Conservation (phyloP, 2,329 filamentous ascomycete species). For the Aspergillus eucalypticola region DNA sequence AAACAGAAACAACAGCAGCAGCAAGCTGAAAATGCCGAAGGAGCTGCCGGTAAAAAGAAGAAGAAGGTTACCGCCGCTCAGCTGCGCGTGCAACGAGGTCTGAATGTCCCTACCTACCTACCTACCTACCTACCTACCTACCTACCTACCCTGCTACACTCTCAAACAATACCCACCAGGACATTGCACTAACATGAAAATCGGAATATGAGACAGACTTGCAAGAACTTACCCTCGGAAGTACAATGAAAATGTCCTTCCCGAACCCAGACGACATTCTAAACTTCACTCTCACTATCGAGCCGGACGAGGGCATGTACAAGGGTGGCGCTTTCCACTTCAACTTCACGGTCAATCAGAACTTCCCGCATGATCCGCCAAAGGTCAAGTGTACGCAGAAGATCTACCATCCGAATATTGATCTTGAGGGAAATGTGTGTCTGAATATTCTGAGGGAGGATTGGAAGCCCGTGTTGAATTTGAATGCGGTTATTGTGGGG, state of each 20-base stretch:
- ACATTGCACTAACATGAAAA: neutral
- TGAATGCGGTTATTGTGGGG: conserved; percentile 95
- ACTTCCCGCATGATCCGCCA: conserved; percentile 94
- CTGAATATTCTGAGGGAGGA: conserved; percentile 96
- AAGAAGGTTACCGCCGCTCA: conserved; percentile 98
- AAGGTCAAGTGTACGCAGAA: conserved; percentile 97
- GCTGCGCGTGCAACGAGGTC: conserved; percentile 93
- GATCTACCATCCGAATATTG: conserved; percentile 99
- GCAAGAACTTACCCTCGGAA: conserved; percentile 52
- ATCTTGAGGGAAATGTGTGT: conserved; percentile 96
- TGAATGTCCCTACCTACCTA: conserved; percentile 14
- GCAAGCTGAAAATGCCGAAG: conserved; percentile 90
- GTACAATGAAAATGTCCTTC: conserved; percentile 61
- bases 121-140: conserved; percentile 4
- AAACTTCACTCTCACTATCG: conserved; percentile 52
- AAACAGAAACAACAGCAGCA: conserved; percentile 75
- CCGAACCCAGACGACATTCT: conserved; percentile 60
- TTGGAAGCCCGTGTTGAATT: conserved; percentile 97
- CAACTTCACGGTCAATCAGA: conserved; percentile 87
- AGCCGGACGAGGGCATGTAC: conserved; percentile 69
- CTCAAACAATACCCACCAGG: neutral
- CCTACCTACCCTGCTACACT: neutral
- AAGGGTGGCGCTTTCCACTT: conserved; percentile 86
- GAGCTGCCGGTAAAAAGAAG: conserved; percentile 78
- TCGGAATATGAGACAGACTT: conserved; percentile 38